These are phyloP conservation scores for Candida tallmaniae DNA, from an alignment of 805 yeast genomes.

Conservation along the genomic window DNA sequence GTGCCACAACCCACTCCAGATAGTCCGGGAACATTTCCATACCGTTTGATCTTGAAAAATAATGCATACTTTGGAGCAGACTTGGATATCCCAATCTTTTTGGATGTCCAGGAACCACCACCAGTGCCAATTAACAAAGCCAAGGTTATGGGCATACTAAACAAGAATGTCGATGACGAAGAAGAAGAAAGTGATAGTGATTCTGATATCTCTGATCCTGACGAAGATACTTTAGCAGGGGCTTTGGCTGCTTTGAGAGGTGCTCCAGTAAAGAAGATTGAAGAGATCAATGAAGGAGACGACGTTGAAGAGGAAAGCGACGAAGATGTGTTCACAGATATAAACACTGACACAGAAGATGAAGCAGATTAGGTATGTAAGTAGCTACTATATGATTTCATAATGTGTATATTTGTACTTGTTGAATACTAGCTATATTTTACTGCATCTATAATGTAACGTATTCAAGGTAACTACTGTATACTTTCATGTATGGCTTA, in stretches of 20 bases:
- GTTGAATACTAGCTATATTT: too few species aligned
- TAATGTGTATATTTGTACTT: not conserved
- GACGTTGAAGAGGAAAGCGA: conserved; percentile 33
- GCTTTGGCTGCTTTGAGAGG: conserved; percentile 70
- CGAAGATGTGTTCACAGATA: conserved; percentile 40
- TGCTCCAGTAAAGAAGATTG: conserved; percentile 42
- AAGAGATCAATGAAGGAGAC: conserved; percentile 11
- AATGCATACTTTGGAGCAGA: conserved; percentile 82
- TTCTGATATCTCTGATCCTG: conserved; percentile 60
- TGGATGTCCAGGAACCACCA: conserved; percentile 58
- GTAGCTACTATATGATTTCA: not conserved
- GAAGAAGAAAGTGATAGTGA: conserved; percentile 38
- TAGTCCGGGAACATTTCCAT: conserved; percentile 57
- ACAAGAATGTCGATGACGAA: conserved; percentile 32
- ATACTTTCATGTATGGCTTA: too few species aligned
- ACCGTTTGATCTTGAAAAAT: conserved; percentile 66
- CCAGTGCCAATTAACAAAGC: conserved; percentile 16
- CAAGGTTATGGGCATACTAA: conserved; percentile 13
- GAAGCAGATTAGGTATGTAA: conserved; percentile 18
- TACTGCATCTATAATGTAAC: too few species aligned
- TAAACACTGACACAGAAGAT: conserved; percentile 44
- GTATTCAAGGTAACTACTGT: too few species aligned
- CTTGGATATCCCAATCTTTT: conserved; percentile 60
- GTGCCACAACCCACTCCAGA: conserved; percentile 76
- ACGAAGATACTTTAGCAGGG: conserved; percentile 72